A percentile compares a stretch with the other conserved stretches of the same genome.
These are phyloP conservation scores for Acacia pycnantha DNA, from an alignment of 331 rosid species.

Conservation along the genomic window DNA sequence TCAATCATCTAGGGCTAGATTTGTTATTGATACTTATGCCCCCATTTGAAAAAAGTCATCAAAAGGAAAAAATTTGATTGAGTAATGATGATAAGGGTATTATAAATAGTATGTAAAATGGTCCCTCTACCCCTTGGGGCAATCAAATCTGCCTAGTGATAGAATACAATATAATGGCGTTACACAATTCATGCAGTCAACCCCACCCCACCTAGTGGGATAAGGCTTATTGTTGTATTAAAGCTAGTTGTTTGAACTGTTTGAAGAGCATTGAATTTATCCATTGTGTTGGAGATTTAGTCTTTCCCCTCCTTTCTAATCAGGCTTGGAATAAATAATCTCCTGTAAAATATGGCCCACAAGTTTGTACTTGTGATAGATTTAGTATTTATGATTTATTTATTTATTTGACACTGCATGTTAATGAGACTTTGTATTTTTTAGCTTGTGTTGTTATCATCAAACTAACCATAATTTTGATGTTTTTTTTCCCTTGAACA, in stretches of 20 bases:
- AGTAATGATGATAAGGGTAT: background rate
- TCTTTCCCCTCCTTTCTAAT: background rate
- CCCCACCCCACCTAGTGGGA: no score
- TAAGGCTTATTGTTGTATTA: background rate
- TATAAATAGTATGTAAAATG: no score
- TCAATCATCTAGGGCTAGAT: no score
- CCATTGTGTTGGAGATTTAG: background rate
- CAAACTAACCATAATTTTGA: slow-evolving; percentile 14
- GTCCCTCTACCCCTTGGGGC: background rate
- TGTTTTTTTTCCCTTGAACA: slow-evolving; percentile 22
- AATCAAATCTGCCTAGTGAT: background rate
- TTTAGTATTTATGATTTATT: slow-evolving; percentile 10
- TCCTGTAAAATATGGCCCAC: slow-evolving; percentile 1
- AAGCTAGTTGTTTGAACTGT: background rate
- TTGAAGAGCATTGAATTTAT: background rate
- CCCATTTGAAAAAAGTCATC: background rate
- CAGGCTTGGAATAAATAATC: background rate
- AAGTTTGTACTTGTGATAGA: background rate
- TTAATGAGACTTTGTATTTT: background rate
- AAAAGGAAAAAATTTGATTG: background rate
- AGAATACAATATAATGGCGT: no score
- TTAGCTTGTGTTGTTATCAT: slow-evolving; percentile 2
- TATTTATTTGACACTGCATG: background rate
- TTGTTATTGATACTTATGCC: no score
- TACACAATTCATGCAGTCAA: no score